phyloP scores from a whole-genome alignment of 1,284 basidiomycete genomes.

The Lentinula novae-zelandiae region DNA sequence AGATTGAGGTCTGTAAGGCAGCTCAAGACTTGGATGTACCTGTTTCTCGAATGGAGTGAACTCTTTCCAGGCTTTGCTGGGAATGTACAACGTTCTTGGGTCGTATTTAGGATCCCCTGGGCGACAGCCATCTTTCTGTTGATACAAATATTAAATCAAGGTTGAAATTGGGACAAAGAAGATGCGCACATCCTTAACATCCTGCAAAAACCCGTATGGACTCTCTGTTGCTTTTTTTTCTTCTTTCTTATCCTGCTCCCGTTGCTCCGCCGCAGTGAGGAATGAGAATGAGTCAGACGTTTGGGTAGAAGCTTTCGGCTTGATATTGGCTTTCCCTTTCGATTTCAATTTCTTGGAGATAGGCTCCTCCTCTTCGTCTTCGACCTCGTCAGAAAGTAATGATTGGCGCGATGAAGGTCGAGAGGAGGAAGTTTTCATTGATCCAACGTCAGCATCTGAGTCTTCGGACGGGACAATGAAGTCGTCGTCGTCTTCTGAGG shows the following conservation, averaged over 20 bases:
- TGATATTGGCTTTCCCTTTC: conserved; percentile 25
- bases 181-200: conserved; percentile 67
- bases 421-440: conserved; percentile 36
- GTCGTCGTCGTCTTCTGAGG: conserved; percentile 56
- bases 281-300: conserved; percentile 41
- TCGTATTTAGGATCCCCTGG: conserved; percentile 91
- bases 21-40: conserved; percentile 35
- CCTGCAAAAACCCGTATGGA: conserved; percentile 79
- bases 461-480: conserved; percentile 58
- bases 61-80: conserved; percentile 71
- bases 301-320: conserved; percentile 17
- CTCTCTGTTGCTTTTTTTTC: conserved; percentile 82
- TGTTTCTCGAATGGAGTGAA: conserved; percentile 98
- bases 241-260: conserved; percentile 72
- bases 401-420: conserved; percentile 45
- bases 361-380: conserved; percentile 30
- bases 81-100: conserved; percentile 85
- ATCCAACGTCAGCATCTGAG: conserved; percentile 47
- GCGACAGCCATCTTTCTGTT: conserved; percentile 80
- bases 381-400: conserved; percentile 25
- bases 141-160: conserved; percentile 15
- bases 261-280: conserved; percentile 84
- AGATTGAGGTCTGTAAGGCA: background rate
- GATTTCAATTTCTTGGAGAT: conserved; percentile 31
- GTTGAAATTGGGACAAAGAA: background rate